These are phyloP conservation scores for Lenwebbia sp. DNA, from an alignment of 345 rosid genomes.

Conservation along the genomic window DNA sequence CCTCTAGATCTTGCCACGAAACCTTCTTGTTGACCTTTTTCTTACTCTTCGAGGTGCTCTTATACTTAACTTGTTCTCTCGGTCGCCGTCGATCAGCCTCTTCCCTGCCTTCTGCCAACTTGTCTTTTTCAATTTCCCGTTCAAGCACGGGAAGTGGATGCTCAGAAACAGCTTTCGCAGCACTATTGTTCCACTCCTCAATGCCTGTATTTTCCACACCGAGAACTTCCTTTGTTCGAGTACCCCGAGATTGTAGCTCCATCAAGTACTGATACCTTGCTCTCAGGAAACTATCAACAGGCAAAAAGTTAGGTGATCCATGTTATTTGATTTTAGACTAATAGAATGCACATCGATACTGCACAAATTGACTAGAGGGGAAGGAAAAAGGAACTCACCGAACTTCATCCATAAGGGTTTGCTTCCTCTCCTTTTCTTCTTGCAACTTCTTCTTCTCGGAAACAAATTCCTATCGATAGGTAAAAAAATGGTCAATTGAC, in stretches of 20 bases:
- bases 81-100: background rate
- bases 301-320: background rate
- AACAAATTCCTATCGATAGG: slow-evolving; percentile 24
- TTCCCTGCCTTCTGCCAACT: background rate
- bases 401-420: slow-evolving; percentile 29
- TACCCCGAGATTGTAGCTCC: background rate
- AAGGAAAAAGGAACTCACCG: slow-evolving; percentile 9
- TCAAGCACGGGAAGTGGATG: background rate
- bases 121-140: background rate
- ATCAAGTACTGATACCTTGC: background rate
- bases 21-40: slow-evolving; percentile 21
- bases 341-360: background rate
- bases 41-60: background rate
- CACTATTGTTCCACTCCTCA: background rate
- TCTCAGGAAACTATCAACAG: slow-evolving; percentile 7
- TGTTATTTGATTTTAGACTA: background rate
- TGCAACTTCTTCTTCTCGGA: slow-evolving; percentile 26
- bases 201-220: background rate
- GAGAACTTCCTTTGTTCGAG: background rate
- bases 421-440: slow-evolving; percentile 19
- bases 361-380: background rate
- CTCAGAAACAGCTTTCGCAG: background rate
- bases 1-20: slow-evolving; percentile 27
- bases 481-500: background rate
- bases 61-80: background rate